These are phyloP conservation scores for Dendrocalamus sinicus DNA, from an alignment of 176 grass and related monocot species.

Conservation along the genomic window DNA sequence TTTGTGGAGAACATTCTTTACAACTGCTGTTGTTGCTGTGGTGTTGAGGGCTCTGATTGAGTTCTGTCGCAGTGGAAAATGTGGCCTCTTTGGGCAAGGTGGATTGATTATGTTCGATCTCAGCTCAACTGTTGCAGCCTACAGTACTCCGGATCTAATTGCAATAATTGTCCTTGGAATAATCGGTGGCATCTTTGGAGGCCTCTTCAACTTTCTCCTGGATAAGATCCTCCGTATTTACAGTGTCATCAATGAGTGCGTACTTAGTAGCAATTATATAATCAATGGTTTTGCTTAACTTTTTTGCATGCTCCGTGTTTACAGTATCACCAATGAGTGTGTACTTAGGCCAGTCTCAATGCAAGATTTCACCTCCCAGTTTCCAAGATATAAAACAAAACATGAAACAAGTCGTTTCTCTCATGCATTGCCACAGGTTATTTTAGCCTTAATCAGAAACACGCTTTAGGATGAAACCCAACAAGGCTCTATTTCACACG, in stretches of 20 bases:
- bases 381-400: too few relatives aligned
- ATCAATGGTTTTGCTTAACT: too few relatives aligned
- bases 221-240: slow-evolving; percentile 77
- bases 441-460: too few relatives aligned
- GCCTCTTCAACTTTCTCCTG: slow-evolving; percentile 83
- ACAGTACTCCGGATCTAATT: slow-evolving; percentile 63
- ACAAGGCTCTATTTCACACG: too few relatives aligned
- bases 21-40: slow-evolving; percentile 92
- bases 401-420: too few relatives aligned
- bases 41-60: slow-evolving; percentile 68
- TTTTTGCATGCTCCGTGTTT: slow-evolving; percentile 46
- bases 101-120: slow-evolving; percentile 98
- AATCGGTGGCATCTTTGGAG: slow-evolving; percentile 77
- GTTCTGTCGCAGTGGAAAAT: slow-evolving; percentile 80
- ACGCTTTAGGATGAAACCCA: too few relatives aligned
- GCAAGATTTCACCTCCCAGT: too few relatives aligned
- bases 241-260: slow-evolving; percentile 95
- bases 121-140: slow-evolving; percentile 60
- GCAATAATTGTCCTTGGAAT: slow-evolving; percentile 83
- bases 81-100: slow-evolving; percentile 86
- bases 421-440: too few relatives aligned
- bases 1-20: slow-evolving; percentile 96
- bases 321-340: slow-evolving; percentile 95
- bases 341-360: too few relatives aligned
- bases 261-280: too few relatives aligned